phyloP scores from a whole-genome alignment of 306 rosid species.

The Boehmeria nivea region DNA sequence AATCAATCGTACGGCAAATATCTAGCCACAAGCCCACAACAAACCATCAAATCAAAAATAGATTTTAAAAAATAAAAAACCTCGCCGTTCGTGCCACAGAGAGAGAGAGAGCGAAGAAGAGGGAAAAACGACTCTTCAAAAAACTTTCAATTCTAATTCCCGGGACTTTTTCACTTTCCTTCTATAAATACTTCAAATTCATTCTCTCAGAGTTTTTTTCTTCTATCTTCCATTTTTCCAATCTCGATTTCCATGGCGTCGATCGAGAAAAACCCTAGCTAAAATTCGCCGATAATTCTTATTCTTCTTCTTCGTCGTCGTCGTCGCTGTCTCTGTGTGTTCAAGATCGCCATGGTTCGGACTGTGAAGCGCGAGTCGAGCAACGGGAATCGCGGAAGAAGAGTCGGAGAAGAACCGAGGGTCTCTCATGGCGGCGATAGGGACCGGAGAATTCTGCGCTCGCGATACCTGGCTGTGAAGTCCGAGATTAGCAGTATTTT shows the following conservation, averaged over 20 bases:
- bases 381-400: not conserved
- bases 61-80: not conserved
- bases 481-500: constrained; percentile 20
- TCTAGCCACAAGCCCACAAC: not conserved
- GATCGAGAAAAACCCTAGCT: no score
- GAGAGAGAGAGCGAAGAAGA: not conserved
- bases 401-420: not conserved
- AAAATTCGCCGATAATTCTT: no score
- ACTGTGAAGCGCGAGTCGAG: constrained; percentile 16
- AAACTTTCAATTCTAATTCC: not conserved
- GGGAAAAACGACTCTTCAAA: not conserved
- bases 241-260: not conserved
- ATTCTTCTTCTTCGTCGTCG: not conserved
- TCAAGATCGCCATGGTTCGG: constrained; percentile 2
- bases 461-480: constrained; percentile 31
- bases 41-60: not conserved
- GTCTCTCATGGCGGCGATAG: constrained; percentile 1
- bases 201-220: not conserved
- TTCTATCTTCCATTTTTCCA: not conserved
- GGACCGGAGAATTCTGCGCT: constrained; percentile 29
- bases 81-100: not conserved
- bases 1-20: no score
- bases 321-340: no score
- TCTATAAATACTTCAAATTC: not conserved
- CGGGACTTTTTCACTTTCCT: not conserved